A percentile compares a stretch with the other conserved stretches of the same genome.
These are phyloP conservation scores for Euphrasia arctica DNA, from an alignment of 305 asterid species.

Conservation along the genomic window DNA sequence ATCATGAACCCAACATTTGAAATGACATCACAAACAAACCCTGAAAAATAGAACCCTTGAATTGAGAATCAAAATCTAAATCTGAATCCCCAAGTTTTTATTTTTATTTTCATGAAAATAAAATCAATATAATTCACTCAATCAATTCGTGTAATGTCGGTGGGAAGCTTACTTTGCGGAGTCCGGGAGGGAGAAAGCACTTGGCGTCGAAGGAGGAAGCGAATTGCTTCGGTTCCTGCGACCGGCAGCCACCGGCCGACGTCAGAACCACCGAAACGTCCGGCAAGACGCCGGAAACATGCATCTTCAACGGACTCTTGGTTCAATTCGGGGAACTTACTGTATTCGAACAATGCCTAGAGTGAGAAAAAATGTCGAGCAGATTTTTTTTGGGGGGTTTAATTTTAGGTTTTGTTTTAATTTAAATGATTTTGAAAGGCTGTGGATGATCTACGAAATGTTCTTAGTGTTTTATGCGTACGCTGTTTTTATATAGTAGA, in stretches of 20 bases:
- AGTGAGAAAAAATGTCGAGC: too few species aligned
- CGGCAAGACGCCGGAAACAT: slow-evolving; percentile 48
- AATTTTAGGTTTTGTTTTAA: too few species aligned
- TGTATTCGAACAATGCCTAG: too few species aligned
- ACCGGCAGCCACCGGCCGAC: slow-evolving; percentile 45
- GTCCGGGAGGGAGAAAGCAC: slow-evolving; percentile 33
- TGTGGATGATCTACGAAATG: too few species aligned
- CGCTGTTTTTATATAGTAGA: too few species aligned
- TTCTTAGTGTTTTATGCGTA: too few species aligned
- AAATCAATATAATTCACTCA: slow-evolving; percentile 10
- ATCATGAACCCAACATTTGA: neutral
- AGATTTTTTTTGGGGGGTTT: too few species aligned
- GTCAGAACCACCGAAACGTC: slow-evolving; percentile 50
- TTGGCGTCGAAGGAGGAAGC: slow-evolving; percentile 38
- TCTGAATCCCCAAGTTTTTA: neutral
- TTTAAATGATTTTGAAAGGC: too few species aligned
- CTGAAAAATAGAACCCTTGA: too few species aligned
- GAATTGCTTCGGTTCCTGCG: slow-evolving; percentile 41
- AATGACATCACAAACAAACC: slow-evolving; percentile 1
- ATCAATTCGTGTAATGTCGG: neutral
- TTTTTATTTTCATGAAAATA: neutral
- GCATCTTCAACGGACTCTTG: slow-evolving; percentile 30
- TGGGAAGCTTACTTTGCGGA: slow-evolving; percentile 42
- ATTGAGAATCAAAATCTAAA: neutral
- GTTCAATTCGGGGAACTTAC: neutral